phyloP scores from a whole-genome alignment of 2,329 filamentous ascomycete genomes.

The Beauveria australis region DNA sequence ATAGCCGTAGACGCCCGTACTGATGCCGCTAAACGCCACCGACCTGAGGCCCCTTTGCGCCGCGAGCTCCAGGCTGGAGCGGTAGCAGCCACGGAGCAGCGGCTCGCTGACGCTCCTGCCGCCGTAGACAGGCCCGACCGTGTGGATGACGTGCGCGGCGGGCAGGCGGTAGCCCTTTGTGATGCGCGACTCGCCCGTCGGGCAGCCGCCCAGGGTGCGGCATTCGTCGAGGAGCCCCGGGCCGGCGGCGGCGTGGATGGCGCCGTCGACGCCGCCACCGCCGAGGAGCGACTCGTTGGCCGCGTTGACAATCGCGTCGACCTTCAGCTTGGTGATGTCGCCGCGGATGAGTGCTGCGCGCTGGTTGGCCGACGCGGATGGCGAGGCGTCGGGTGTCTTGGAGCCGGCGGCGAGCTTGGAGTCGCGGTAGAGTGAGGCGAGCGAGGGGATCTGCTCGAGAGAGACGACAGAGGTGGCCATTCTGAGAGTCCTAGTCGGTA shows the following conservation, averaged over 20 bases:
- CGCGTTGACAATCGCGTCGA: slow-evolving; percentile 88
- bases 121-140: slow-evolving; percentile 76
- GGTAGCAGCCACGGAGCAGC: slow-evolving; percentile 58
- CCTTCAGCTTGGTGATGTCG: slow-evolving; percentile 72
- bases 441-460: slow-evolving; percentile 50
- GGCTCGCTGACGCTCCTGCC: slow-evolving; percentile 32
- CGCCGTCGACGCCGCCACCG: slow-evolving; percentile 84
- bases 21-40: slow-evolving; percentile 77
- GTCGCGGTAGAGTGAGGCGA: slow-evolving; percentile 59
- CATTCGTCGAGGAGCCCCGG: slow-evolving; percentile 62
- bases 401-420: slow-evolving; percentile 16
- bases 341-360: slow-evolving; percentile 61
- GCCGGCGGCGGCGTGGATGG: slow-evolving; percentile 81
- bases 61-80: slow-evolving; percentile 62
- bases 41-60: slow-evolving; percentile 56
- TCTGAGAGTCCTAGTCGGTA: not conserved
- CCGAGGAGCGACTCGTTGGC: slow-evolving; percentile 73
- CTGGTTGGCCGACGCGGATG: slow-evolving; percentile 48
- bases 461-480: slow-evolving; percentile 21
- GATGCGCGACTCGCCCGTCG: slow-evolving; percentile 73
- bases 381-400: slow-evolving; percentile 27
- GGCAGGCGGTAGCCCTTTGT: slow-evolving; percentile 71
- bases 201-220: slow-evolving; percentile 59
- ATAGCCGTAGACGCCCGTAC: slow-evolving; percentile 86
- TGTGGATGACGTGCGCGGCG: slow-evolving; percentile 73